phyloP scores from a whole-genome alignment of 768 basidiomycete genomes.

The Rhizopogon salebrosus region DNA sequence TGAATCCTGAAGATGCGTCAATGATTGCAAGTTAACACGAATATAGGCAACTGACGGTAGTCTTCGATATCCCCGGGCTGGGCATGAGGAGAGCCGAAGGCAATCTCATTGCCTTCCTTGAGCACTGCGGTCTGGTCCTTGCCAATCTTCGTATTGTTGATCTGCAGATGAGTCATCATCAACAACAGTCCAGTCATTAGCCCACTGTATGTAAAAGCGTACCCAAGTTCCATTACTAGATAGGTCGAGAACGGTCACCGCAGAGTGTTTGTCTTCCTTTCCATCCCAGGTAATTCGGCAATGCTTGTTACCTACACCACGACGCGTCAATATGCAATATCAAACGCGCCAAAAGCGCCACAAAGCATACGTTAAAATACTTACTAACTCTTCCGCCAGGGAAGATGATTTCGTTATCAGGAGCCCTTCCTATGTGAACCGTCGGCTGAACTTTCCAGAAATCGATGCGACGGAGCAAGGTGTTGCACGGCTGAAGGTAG shows the following conservation, averaged over 20 bases:
- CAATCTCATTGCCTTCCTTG: constrained; percentile 74
- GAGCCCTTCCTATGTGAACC: constrained; percentile 53
- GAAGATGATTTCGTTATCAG: constrained; percentile 49
- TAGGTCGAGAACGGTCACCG: constrained; percentile 29
- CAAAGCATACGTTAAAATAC: constrained; percentile 18
- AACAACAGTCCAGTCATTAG: not conserved
- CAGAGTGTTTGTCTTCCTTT: constrained; percentile 23
- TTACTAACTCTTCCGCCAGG: constrained; percentile 72
- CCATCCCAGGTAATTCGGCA: constrained; percentile 34
- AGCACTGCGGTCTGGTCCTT: constrained; percentile 36
- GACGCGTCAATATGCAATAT: constrained; percentile 20
- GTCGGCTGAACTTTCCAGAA: constrained; percentile 48
- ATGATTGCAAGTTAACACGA: not conserved
- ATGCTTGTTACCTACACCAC: constrained; percentile 31
- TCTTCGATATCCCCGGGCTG: constrained; percentile 56
- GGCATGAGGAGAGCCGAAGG: constrained; percentile 61
- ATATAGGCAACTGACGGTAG: constrained; percentile 52
- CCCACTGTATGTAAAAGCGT: constrained; percentile 4
- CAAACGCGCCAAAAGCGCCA: constrained; percentile 9
- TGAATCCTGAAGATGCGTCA: constrained; percentile 44
- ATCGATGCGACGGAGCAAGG: constrained; percentile 49
- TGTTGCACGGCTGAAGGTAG: constrained; percentile 60
- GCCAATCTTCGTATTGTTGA: constrained; percentile 38
- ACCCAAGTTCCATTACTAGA: constrained; percentile 44
- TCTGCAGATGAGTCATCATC: constrained; percentile 13